These are phyloP conservation scores for Pseudoneurospora amorphoporcata DNA, from an alignment of 495 filamentous ascomycete genomes.

Conservation along the genomic window DNA sequence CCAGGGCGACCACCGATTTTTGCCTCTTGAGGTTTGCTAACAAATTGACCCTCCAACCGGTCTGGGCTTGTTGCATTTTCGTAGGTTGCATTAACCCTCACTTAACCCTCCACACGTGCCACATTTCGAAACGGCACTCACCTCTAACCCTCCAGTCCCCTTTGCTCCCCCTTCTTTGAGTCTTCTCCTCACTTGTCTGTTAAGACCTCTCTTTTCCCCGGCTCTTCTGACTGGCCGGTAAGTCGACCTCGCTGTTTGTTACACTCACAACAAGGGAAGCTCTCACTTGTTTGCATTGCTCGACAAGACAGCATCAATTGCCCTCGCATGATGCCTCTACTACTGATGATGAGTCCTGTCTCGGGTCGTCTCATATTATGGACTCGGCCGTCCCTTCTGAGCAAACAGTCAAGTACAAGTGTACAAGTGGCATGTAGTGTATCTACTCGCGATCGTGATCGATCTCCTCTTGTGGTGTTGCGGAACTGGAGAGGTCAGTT, in stretches of 20 bases:
- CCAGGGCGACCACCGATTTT: background rate
- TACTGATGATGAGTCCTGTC: background rate
- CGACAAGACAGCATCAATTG: background rate
- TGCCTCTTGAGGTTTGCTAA: background rate
- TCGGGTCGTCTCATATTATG: background rate
- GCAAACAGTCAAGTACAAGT: background rate
- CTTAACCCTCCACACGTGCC: background rate
- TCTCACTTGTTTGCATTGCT: background rate
- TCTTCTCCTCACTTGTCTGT: background rate
- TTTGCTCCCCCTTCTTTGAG: background rate
- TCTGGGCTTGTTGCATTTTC: background rate
- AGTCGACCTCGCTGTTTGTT: background rate
- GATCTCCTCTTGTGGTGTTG: background rate
- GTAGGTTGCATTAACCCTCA: background rate
- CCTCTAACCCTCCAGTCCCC: background rate
- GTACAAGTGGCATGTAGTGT: background rate
- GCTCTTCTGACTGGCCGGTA: background rate
- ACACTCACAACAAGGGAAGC: background rate
- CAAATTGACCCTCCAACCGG: background rate
- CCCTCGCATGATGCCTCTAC: background rate
- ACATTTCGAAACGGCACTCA: background rate
- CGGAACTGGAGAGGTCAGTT: background rate
- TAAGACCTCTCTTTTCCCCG: background rate
- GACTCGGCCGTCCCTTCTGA: background rate
- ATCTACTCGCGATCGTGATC: background rate